These are phyloP conservation scores for Stenogyne calaminthoides DNA, from an alignment of 305 asterid species.

Conservation along the genomic window DNA sequence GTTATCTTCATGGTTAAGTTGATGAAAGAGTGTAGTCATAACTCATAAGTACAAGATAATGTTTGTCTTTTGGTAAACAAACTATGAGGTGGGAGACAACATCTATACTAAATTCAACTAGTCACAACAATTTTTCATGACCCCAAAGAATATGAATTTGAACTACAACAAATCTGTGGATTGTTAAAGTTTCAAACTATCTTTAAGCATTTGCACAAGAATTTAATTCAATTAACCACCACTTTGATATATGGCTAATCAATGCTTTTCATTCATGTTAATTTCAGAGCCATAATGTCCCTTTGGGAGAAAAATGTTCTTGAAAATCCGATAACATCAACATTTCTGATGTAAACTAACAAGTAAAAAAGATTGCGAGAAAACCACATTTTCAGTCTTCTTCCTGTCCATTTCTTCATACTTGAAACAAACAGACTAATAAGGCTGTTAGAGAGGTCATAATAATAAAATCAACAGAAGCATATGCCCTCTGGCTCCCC, in stretches of 20 bases:
- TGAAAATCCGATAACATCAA: conserved; percentile 32
- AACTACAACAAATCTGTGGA: neutral
- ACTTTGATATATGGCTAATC: neutral
- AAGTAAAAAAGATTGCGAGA: conserved; percentile 22
- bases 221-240: neutral
- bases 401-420: conserved; percentile 34
- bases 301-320: neutral
- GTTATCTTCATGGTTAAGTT: conserved; percentile 22
- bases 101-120: conserved; percentile 22
- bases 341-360: conserved; percentile 32
- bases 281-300: neutral
- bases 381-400: conserved; percentile 33
- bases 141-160: neutral
- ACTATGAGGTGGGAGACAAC: conserved; percentile 32
- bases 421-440: conserved; percentile 34
- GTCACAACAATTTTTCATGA: conserved; percentile 26
- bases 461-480: conserved; percentile 24
- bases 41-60: conserved; percentile 33
- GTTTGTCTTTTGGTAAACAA: conserved; percentile 39
- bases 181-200: neutral
- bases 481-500: conserved; percentile 31
- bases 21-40: conserved; percentile 25
- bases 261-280: neutral
- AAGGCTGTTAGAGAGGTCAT: conserved; percentile 28
- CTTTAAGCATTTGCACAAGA: neutral